Conservation (phyloP, 345 rosid species). For the Pistacia atlantica region DNA sequence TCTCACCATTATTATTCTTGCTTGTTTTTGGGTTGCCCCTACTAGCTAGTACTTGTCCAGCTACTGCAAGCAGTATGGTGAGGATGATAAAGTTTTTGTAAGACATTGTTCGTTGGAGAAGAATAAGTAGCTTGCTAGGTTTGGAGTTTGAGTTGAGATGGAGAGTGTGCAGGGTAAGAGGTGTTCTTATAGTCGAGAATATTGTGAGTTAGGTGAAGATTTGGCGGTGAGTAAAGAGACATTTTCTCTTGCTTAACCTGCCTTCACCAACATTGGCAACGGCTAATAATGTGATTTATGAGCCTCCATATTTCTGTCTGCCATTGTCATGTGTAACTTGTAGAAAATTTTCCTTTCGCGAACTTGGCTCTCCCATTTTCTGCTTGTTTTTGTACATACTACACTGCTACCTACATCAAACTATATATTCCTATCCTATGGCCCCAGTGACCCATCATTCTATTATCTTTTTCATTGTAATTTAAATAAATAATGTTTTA, state of each 20-base stretch:
- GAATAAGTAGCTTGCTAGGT: background rate
- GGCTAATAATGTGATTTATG: conserved; percentile 9
- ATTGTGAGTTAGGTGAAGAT: conserved; percentile 27
- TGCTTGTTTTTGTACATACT: background rate
- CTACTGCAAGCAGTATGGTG: conserved; percentile 32
- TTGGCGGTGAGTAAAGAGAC: conserved; percentile 37
- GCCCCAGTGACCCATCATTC: background rate
- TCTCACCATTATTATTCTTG: conserved; percentile 30
- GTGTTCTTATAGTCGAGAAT: conserved; percentile 24
- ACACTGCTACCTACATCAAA: too few species aligned
- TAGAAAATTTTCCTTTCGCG: background rate
- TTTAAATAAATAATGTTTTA: too few species aligned
- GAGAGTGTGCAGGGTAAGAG: background rate
- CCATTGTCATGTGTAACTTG: background rate
- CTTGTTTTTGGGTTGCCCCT: conserved; percentile 40
- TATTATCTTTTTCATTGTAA: background rate
- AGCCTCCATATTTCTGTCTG: background rate
- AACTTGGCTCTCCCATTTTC: background rate
- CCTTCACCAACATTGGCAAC: background rate
- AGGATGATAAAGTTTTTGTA: conserved; percentile 24
- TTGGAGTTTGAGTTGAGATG: conserved; percentile 13
- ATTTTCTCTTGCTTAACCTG: background rate
- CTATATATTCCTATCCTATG: background rate
- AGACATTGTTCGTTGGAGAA: conserved; percentile 36
- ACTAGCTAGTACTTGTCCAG: conserved; percentile 44